Percentiles rank a stretch among this genome's conserved stretches.
Conservation (phyloP, 495 filamentous ascomycete genomes). For the Aspergillus conjunctus region DNA sequence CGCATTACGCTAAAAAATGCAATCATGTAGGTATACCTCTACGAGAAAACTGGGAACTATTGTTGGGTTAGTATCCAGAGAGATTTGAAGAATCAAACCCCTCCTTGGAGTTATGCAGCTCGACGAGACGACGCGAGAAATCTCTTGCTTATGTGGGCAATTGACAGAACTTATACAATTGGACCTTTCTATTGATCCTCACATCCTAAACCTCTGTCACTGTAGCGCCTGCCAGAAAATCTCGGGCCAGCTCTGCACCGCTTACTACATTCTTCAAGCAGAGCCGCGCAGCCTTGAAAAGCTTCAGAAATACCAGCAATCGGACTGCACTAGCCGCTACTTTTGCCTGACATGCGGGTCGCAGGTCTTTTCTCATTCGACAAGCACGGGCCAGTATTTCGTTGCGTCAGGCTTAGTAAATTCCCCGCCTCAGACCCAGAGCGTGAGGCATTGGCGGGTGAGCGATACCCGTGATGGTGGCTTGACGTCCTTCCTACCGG, state of each 20-base stretch:
- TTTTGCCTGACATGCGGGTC: slow-evolving; percentile 73
- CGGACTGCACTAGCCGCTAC: slow-evolving; percentile 53
- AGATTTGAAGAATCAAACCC: neutral
- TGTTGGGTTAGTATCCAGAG: too few species aligned
- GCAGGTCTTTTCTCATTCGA: slow-evolving; percentile 53
- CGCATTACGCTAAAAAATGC: too few species aligned
- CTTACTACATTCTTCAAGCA: slow-evolving; percentile 49
- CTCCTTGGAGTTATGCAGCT: slow-evolving; percentile 5
- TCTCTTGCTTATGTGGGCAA: slow-evolving; percentile 61
- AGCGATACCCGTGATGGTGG: slow-evolving; percentile 61
- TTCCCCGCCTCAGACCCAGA: slow-evolving; percentile 38
- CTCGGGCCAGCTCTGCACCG: slow-evolving; percentile 59
- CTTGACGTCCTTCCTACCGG: slow-evolving; percentile 51
- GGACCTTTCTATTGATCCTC: slow-evolving; percentile 29
- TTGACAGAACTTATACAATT: slow-evolving; percentile 47
- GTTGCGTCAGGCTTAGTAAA: slow-evolving; percentile 48
- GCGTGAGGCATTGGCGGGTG: slow-evolving; percentile 49
- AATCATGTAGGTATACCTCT: too few species aligned
- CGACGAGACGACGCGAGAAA: slow-evolving; percentile 25
- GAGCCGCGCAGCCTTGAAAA: slow-evolving; percentile 35
- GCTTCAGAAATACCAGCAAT: slow-evolving; percentile 52
- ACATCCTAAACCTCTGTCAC: slow-evolving; percentile 59
- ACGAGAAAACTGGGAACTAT: too few species aligned
- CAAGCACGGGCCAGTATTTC: slow-evolving; percentile 37
- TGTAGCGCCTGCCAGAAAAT: slow-evolving; percentile 62